phyloP scores from a whole-genome alignment of 208 protist species.

The Acanthamoeba culbertsoni region DNA sequence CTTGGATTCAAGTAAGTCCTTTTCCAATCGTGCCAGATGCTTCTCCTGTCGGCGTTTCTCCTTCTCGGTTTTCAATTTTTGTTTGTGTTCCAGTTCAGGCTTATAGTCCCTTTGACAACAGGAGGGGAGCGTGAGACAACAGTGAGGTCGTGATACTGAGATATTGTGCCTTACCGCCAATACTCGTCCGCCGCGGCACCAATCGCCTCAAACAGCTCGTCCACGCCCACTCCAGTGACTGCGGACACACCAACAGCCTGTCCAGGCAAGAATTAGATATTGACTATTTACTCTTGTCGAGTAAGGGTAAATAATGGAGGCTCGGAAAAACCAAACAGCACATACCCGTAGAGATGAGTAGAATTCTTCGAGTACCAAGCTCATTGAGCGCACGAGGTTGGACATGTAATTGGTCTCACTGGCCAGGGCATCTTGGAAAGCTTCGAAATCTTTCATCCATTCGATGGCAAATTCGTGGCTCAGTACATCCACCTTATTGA shows the following conservation, averaged over 20 bases:
- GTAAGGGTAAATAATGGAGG: too few relatives aligned
- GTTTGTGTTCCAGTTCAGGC: constrained; percentile 68
- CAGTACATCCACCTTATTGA: constrained; percentile 97
- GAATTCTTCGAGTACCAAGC: constrained; percentile 97
- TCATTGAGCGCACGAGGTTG: constrained; percentile 91
- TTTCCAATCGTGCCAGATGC: constrained; percentile 66
- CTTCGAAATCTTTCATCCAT: constrained; percentile 95
- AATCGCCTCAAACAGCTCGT: constrained; percentile 88
- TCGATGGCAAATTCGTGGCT: constrained; percentile 85
- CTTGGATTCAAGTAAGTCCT: constrained; percentile 68
- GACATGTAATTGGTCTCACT: constrained; percentile 87
- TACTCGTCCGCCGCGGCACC: constrained; percentile 86
- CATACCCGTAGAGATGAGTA: constrained; percentile 82
- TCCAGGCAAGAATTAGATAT: neutral
- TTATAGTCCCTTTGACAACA: constrained; percentile 49
- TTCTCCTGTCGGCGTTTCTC: constrained; percentile 60
- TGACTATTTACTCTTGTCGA: constrained; percentile 54
- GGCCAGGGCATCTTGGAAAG: constrained; percentile 79
- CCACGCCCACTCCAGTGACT: constrained; percentile 90
- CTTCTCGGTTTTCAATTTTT: constrained; percentile 61
- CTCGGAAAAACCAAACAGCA: neutral
- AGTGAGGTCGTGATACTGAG: neutral
- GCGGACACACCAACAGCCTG: constrained; percentile 91
- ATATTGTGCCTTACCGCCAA: constrained; percentile 52
- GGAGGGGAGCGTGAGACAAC: neutral